Percentiles rank a stretch among this genome's conserved stretches.
Conservation (phyloP, 2,329 filamentous ascomycete genomes). For the Clarireedia monteithiana region DNA sequence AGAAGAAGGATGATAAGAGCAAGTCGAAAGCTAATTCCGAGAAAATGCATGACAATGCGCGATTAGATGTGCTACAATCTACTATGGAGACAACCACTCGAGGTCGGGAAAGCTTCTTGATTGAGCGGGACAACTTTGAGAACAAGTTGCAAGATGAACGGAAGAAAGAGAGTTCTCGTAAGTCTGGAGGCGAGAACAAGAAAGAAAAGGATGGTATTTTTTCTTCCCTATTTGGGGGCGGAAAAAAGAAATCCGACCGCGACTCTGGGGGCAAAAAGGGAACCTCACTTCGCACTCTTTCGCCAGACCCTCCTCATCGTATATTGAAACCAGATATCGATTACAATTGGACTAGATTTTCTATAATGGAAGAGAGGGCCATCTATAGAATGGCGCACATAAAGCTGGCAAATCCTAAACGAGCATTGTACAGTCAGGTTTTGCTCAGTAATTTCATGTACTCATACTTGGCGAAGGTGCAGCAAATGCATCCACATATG, state of each 20-base stretch:
- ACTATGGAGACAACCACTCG: constrained; percentile 67
- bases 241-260: constrained; percentile 78
- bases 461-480: constrained; percentile 94
- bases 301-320: constrained; percentile 71
- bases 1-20: constrained; percentile 50
- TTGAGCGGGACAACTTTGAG: constrained; percentile 71
- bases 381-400: constrained; percentile 99
- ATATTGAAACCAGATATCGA: constrained; percentile 79
- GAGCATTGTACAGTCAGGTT: constrained; percentile 88
- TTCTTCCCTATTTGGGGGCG: constrained; percentile 83
- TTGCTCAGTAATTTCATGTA: constrained; percentile 99
- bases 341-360: constrained; percentile 93
- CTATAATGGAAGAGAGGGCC: constrained; percentile 88
- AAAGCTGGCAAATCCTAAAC: constrained; percentile 93
- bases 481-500: constrained; percentile 96
- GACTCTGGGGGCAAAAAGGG: constrained; percentile 68
- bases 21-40: constrained; percentile 53
- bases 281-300: constrained; percentile 62
- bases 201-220: constrained; percentile 94
- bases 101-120: constrained; percentile 73
- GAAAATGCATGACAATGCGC: constrained; percentile 66
- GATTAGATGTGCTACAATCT: constrained; percentile 78
- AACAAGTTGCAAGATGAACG: constrained; percentile 70
- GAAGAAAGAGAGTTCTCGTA: constrained; percentile 71
- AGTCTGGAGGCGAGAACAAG: constrained; percentile 63